These are phyloP conservation scores for Candida silvatica DNA, from an alignment of 805 yeast species.

Conservation along the genomic window DNA sequence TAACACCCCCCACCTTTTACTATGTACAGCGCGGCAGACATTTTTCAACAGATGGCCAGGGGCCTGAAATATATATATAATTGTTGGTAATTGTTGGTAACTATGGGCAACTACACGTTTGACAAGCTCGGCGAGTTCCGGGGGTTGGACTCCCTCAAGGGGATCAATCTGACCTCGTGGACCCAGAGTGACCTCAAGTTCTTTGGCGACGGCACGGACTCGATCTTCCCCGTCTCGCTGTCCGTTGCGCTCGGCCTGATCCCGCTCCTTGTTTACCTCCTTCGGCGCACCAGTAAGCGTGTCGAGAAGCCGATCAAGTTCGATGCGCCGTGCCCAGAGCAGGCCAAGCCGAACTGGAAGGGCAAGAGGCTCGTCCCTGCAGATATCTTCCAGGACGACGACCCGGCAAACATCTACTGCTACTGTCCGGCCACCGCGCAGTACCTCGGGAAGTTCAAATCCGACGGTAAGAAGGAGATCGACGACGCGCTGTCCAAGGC, in stretches of 20 bases:
- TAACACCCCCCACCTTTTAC: no score
- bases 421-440: slow-evolving; percentile 98
- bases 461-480: slow-evolving; percentile 61
- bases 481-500: slow-evolving; percentile 53
- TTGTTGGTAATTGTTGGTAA: no score
- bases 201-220: slow-evolving; percentile 7
- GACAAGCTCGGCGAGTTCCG: no score
- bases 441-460: slow-evolving; percentile 61
- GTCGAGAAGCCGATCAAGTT: slow-evolving; percentile 34
- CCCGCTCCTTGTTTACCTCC: slow-evolving; percentile 13
- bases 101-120: no score
- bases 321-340: slow-evolving; percentile 56
- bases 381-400: slow-evolving; percentile 46
- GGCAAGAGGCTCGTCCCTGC: slow-evolving; percentile 70
- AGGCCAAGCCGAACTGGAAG: slow-evolving; percentile 86
- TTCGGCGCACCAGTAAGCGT: slow-evolving; percentile 17
- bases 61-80: no score
- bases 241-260: slow-evolving; percentile 18
- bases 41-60: slow-evolving; percentile 15
- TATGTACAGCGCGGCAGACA: slow-evolving; percentile 12
- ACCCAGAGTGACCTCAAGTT: slow-evolving; percentile 13
- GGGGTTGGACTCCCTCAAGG: slow-evolving; percentile 5
- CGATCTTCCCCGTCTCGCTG: slow-evolving; percentile 20
- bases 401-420: slow-evolving; percentile 65
- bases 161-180: slow-evolving; percentile 15